These are phyloP conservation scores for Plasmodium gaboni DNA, from an alignment of 169 alveolate species.

Conservation along the genomic window DNA sequence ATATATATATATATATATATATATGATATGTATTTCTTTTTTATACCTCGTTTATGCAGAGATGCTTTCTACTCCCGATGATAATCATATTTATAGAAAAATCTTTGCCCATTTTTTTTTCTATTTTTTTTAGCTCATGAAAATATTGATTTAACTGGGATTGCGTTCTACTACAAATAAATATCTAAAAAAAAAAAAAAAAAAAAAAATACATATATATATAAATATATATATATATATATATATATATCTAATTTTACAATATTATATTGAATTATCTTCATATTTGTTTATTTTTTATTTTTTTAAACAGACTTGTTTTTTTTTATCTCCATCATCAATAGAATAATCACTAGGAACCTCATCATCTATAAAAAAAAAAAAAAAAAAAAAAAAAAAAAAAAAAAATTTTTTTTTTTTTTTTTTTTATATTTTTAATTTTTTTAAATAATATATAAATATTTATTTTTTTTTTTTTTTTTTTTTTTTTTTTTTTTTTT, in stretches of 20 bases:
- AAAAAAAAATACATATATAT: not conserved
- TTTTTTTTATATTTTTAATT: too few relatives aligned
- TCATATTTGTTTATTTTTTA: not conserved
- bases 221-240: too few relatives aligned
- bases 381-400: conserved; percentile 16
- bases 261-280: not conserved
- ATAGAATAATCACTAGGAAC: conserved; percentile 10
- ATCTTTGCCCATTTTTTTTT: conserved; percentile 16
- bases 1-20: too few relatives aligned
- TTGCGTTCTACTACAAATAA: conserved; percentile 83
- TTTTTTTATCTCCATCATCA: conserved; percentile 13
- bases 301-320: conserved; percentile 16
- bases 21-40: not conserved
- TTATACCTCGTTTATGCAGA: conserved; percentile 50
- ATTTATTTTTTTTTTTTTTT: too few relatives aligned
- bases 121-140: conserved; percentile 73
- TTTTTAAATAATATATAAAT: too few relatives aligned
- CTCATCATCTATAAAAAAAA: conserved; percentile 23
- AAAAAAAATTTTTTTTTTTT: not conserved
- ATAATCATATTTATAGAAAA: conserved; percentile 39
- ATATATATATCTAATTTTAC: too few relatives aligned
- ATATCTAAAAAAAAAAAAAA: conserved; percentile 67
- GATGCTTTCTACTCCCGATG: conserved; percentile 59
- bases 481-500: too few relatives aligned
- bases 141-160: conserved; percentile 81